Percentiles rank a stretch among this genome's conserved stretches.
phyloP scores from a whole-genome alignment of 495 filamentous ascomycete species.

The Trichocladium antarcticum region DNA sequence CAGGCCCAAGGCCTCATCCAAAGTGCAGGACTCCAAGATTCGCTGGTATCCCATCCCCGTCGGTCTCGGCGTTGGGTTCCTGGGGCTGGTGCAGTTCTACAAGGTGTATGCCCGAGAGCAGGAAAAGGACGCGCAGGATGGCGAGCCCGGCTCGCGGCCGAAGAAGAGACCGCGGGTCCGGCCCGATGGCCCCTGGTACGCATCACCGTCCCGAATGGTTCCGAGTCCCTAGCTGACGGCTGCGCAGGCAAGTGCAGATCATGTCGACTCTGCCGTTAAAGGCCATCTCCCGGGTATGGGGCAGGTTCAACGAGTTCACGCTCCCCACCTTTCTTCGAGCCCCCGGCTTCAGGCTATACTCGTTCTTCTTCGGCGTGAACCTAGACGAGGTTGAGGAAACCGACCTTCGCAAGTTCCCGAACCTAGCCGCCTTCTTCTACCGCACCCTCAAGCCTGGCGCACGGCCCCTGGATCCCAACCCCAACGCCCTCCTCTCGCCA shows the following conservation, averaged over 20 bases:
- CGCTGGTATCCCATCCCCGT: conserved; percentile 96
- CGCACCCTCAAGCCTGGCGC: conserved; percentile 80
- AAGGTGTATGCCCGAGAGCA: conserved; percentile 52
- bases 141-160: conserved; percentile 32
- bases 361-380: conserved; percentile 87
- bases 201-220: background rate
- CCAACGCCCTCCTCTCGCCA: conserved; percentile 68
- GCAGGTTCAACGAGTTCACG: conserved; percentile 83
- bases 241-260: conserved; percentile 72
- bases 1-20: conserved; percentile 31
- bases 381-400: conserved; percentile 76
- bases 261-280: conserved; percentile 95
- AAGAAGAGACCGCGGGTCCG: conserved; percentile 60
- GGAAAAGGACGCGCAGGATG: conserved; percentile 40
- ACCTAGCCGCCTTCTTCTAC: conserved; percentile 96
- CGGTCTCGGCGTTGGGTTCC: conserved; percentile 73
- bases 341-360: conserved; percentile 92
- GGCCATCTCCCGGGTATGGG: conserved; percentile 86
- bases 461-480: conserved; percentile 75
- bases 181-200: conserved; percentile 80
- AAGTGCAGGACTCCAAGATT: conserved; percentile 58
- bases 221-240: background rate
- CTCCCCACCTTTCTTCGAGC: conserved; percentile 84
- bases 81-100: conserved; percentile 79
- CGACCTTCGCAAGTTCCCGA: conserved; percentile 80